phyloP scores from a whole-genome alignment of 495 filamentous ascomycete genomes.

The Hypoxylon cercidicola region DNA sequence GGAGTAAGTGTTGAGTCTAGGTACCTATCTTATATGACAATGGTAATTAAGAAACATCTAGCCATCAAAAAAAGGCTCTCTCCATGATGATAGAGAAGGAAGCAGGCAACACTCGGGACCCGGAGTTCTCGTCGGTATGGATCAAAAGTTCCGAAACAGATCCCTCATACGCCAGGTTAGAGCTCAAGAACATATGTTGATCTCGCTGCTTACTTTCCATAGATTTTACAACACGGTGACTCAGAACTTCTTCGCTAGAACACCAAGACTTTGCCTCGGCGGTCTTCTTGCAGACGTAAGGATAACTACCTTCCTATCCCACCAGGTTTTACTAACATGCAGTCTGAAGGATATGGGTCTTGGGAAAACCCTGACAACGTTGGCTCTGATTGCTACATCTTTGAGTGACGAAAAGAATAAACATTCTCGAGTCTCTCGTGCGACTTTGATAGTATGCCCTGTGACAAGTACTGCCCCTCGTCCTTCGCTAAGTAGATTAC shows the following conservation, averaged over 20 bases:
- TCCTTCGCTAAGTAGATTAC: too few relatives aligned
- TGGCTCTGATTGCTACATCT: conserved; percentile 22
- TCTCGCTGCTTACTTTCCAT: conserved; percentile 4
- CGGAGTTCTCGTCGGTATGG: conserved; percentile 29
- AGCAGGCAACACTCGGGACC: conserved; percentile 11
- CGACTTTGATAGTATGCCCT: conserved; percentile 19
- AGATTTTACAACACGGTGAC: conserved; percentile 32
- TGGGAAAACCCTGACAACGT: conserved; percentile 23
- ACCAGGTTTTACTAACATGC: background rate
- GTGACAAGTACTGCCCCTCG: conserved; percentile 4
- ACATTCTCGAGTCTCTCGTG: background rate
- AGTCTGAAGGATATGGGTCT: conserved; percentile 26
- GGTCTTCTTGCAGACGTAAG: conserved; percentile 33
- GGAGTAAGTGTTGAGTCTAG: conserved; percentile 8
- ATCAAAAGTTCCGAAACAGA: background rate
- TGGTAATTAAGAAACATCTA: background rate
- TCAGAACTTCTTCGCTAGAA: background rate
- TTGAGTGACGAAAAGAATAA: background rate
- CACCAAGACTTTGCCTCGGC: conserved; percentile 23
- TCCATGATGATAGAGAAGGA: conserved; percentile 35
- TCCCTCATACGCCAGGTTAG: conserved; percentile 6
- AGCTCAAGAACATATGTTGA: too few relatives aligned
- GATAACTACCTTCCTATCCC: background rate
- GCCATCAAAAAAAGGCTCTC: conserved; percentile 24
- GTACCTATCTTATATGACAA: background rate